Base-by-base conservation (phyloP, 192 early-diverging fungal species). In the Phycomyces blakesleeanus region DNA sequence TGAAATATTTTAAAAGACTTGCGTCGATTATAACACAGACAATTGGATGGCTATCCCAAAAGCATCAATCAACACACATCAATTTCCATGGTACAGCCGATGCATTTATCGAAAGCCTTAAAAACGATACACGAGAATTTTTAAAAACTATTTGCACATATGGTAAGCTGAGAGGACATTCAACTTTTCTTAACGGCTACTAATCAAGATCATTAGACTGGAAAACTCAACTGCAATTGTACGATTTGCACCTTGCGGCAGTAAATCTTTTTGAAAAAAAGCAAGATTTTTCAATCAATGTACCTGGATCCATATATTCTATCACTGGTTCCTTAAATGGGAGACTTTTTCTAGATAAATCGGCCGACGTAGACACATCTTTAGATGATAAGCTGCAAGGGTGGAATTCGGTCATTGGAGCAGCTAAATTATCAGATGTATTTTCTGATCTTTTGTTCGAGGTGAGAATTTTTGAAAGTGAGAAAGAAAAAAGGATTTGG, bases 141-240 rank as follows among this genome's bases (percentile, higher is more conserved):
- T 11, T n/a, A 47, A 18, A 12, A 12, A 47, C 11, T 11, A 14
- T 6, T 47, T 6, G 3, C 44, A n/a, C n/a, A n/a, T 47, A 47
- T 47, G 44, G 44, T 47, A 47, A 3, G 29, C 7, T 34, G 2
- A 34, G 7, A 34, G 2, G 29, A 5, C 29, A 5, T 34, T 34
- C 3, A 34, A 34, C n/a, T n/a, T n/a, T 34, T 7, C 29, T 7
- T 34, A 34, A 34, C 2, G 29, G 7, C 2, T n/a, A 2, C 29
- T 34, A 34, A 34, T 34, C 29, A 34, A 34, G 29, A 34, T 7
- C 2, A 34, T 14, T 51, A 61, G 59, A 61, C 34, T 61, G 59
- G 59, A 51, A 51, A 61, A 61, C 49, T 4, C 59, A 50, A 18
- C 22, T 61, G 21, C 49, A 50, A 21, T 51, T 42, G 47, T 61